Evolutionary conservation across 345 rosid species (phyloP), one percentile per base, ranked within the genome.

Genomic region (Arabis hirsuta): DNA sequence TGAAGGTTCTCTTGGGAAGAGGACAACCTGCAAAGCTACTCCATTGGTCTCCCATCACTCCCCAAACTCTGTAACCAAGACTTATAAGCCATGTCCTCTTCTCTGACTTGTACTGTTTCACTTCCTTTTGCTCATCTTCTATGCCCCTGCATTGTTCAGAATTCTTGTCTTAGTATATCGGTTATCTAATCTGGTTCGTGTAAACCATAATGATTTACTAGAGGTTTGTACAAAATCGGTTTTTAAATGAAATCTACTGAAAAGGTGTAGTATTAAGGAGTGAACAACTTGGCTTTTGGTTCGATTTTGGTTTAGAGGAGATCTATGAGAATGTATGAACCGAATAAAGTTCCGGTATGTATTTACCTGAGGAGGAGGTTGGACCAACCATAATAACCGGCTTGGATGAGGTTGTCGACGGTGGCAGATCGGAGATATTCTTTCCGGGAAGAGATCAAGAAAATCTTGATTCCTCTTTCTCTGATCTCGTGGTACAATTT

Each of bases 381-480:
- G 42, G 87, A 43, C 98, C 98, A 92, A 26, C 96, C 96, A 55
- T 90, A 90, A 62, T 83, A 90, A n/a, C 98, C 98, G 20, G 71
- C 96, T 13, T 80, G 71, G 69, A 92, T 84, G 46, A 90, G 98
- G 75, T 92, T 90, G 54, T 88, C 89, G 0, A 87, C 90, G 2
- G 98, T 92, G 67, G 89, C 69, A 53, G 93, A 84, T 81, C 98
- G 77, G 32, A 90, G 84, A 45, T 78, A 55, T 60, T 92, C 93
- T 66, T 77, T 83, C 65, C 96, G 85, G 27, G 96, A 85, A 58
- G 98, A 92, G 73, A 92, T 70, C n/a, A 90, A 73, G 71, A 88
- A 84, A 71, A 90, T 86, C 78, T 90, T 89, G 50, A 86, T 34
- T 13, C 98, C 96, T 79, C 38, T 86, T 13, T 81, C 80, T 72